phyloP scores from a whole-genome alignment of 192 early-diverging fungal species.

The Podila horticola region DNA sequence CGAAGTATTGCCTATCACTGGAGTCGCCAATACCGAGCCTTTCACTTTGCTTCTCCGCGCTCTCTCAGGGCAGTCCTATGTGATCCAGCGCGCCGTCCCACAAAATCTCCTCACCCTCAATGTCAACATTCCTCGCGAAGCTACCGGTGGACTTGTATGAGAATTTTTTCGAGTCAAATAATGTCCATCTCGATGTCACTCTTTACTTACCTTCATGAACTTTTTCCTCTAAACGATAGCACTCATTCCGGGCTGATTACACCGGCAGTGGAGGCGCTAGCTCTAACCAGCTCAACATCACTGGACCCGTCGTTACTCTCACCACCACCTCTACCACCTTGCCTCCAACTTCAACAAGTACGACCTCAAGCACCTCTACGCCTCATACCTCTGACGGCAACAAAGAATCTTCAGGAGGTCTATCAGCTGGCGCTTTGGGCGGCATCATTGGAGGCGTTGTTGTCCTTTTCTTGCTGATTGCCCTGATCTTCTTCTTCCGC shows the following conservation, averaged over 20 bases:
- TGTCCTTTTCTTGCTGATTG: constrained; percentile 21
- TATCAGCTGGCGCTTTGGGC: constrained; percentile 30
- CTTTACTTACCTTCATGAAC: not conserved
- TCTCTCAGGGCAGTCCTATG: constrained; percentile 19
- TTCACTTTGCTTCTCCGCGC: constrained; percentile 32
- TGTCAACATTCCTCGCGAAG: constrained; percentile 11
- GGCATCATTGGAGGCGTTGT: constrained; percentile 41
- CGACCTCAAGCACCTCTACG: not conserved
- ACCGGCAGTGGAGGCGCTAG: not conserved
- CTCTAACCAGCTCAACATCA: constrained; percentile 40
- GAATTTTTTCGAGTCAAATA: not conserved
- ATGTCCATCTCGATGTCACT: not conserved
- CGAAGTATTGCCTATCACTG: not conserved
- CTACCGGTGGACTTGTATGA: constrained; percentile 36
- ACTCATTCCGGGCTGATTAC: constrained; percentile 26
- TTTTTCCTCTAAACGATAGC: constrained; percentile 4
- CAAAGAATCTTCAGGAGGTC: constrained; percentile 3
- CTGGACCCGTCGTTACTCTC: not conserved
- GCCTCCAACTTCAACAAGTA: not conserved
- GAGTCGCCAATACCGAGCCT: constrained; percentile 1
- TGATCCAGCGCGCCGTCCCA: not conserved
- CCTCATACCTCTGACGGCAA: not conserved
- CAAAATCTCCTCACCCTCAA: not conserved
- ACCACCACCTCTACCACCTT: not conserved
- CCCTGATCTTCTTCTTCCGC: constrained; percentile 34